Evolutionary conservation across 2,329 filamentous ascomycete genomes (phyloP).

Genomic region (Exophiala sp.): DNA sequence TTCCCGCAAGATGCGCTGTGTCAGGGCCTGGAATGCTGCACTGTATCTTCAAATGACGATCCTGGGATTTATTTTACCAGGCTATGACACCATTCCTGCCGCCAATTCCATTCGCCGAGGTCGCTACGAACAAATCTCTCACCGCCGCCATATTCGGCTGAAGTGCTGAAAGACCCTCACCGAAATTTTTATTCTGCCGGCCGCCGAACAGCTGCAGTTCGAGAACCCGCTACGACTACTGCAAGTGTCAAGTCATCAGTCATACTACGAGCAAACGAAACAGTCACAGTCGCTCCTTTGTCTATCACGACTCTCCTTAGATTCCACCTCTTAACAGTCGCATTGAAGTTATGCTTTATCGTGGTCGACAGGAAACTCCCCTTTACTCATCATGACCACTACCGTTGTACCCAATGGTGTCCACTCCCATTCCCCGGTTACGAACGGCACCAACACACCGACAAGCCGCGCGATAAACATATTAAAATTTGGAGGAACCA

Average conservation of each 20-base stretch:
- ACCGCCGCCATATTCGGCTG: conserved; percentile 4
- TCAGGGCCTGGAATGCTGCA: too few species aligned
- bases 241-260: not conserved
- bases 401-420: conserved; percentile 27
- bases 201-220: too few species aligned
- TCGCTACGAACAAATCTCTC: not conserved
- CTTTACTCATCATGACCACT: conserved; percentile 16
- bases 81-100: conserved; percentile 6
- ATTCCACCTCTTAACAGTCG: not conserved
- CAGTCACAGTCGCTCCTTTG: too few species aligned
- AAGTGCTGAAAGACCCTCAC: conserved; percentile 2
- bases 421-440: conserved; percentile 5
- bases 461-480: conserved; percentile 17
- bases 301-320: conserved; percentile 2
- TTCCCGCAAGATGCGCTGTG: too few species aligned
- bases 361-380: not conserved
- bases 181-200: conserved; percentile 19
- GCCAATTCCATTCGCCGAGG: conserved; percentile 10
- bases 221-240: conserved; percentile 2
- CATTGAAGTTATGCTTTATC: conserved; percentile 10
- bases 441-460: conserved; percentile 15
- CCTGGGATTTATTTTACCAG: too few species aligned
- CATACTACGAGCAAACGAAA: not conserved
- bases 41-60: not conserved
- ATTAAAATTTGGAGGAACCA: conserved; percentile 57